Evolutionary conservation across 129 eudicot genomes (phyloP).

Genomic region (Ambrosia artemisiifolia): DNA sequence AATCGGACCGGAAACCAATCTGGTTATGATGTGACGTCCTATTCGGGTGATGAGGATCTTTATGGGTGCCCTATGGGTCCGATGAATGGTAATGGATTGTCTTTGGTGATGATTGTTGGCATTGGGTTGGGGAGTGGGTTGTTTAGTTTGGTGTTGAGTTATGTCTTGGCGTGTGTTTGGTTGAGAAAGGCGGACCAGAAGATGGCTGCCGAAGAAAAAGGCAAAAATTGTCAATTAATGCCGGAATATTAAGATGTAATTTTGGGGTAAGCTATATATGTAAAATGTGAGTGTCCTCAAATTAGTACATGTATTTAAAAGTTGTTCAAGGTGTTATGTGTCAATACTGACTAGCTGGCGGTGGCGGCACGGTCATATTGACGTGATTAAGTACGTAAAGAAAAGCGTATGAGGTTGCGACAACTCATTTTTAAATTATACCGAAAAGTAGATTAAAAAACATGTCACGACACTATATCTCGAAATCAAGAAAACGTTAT

Average conservation of each 20-base stretch:
- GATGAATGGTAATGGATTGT: constrained; percentile 53
- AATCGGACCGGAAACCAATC: constrained; percentile 54
- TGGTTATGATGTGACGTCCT: constrained; percentile 60
- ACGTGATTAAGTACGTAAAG: too few species aligned
- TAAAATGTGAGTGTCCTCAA: too few species aligned
- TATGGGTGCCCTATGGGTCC: constrained; percentile 62
- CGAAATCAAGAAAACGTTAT: too few species aligned
- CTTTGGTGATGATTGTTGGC: constrained; percentile 60
- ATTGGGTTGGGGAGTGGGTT: constrained; percentile 85
- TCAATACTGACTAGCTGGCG: too few species aligned
- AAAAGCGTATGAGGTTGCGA: too few species aligned
- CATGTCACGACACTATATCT: too few species aligned
- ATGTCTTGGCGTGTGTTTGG: constrained; percentile 65
- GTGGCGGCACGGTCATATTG: too few species aligned
- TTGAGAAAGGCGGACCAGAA: constrained; percentile 50
- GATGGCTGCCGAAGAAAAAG: constrained; percentile 46
- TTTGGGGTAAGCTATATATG: too few species aligned
- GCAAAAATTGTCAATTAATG: constrained; percentile 48
- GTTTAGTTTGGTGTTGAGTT: constrained; percentile 62
- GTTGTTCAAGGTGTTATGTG: too few species aligned
- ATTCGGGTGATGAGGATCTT: constrained; percentile 51
- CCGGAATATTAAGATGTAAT: constrained; percentile 54
- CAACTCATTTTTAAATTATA: too few species aligned
- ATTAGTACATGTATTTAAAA: too few species aligned
- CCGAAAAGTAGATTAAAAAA: too few species aligned